Base-by-base conservation (phyloP, 495 filamentous ascomycete genomes). In the Neurospora sp. region DNA sequence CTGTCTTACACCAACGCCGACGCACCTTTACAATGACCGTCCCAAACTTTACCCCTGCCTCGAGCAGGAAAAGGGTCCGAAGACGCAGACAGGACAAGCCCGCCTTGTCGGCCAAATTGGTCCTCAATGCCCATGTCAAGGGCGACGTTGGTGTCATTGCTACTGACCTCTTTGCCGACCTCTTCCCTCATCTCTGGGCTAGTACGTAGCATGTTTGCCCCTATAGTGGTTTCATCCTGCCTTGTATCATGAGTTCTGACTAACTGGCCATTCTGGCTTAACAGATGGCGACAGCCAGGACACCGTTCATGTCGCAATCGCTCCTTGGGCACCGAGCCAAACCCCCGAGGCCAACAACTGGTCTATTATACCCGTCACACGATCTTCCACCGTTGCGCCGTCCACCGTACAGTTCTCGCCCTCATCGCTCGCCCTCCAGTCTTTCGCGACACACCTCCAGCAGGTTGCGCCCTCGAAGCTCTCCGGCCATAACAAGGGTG, bases 81-180 rank as follows among this genome's bases (percentile, higher is more conserved):
- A 82, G 87, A 74, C 84, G 90, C 71, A 83, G 87, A 66, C 85
- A 87, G 70, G 86, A 89, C 77, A 89, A 88, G 76, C 78, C 86
- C 3, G 79, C 87, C 66, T 79, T 87, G 71, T 78, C 86, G 72
- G 86, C 87, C 73, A 82, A 85, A 62, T 79, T 89, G 37, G 84
- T 98, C n/a, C 85, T 95, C 40, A 93, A 97, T 77, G 90, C 92
- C 78, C 91, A 94, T 81, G 84, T 97, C 76, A 93, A 91, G 83
- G 93, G 92, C n/a, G 93, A 96, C 74, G 88, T 94, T 39, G 96
- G 93, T 69, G 89, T 96, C 62, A 79, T 99, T 70, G 96, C 94
- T 21, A 91, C 94, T 76, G 92, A 97, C 80, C 86, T 99, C 40
- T 93, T 92, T 73, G 85, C 86, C 38, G 92, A 96, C 79, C 86